Evolutionary conservation across 106 monocot genomes (phyloP), one percentile per base, ranked within the genome.

Genomic region (Apostasia ramifera): DNA sequence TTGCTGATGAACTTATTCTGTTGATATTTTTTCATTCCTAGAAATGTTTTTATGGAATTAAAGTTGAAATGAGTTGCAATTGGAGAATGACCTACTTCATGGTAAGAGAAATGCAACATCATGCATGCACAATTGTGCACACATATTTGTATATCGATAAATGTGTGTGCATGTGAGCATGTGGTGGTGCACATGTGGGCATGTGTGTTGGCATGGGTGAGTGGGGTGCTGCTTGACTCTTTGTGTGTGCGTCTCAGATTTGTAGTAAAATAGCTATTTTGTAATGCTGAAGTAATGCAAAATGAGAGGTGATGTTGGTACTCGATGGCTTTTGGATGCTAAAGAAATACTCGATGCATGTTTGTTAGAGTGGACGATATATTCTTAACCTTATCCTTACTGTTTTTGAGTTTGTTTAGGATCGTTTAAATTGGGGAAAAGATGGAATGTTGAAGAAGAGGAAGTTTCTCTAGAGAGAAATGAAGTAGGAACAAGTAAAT

Each of bases 401-500:
- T 52, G 47, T 53, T 76, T 40, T 81, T 71, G 5, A 39, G 15
- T 40, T 67, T 74, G 45, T 66, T 13, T 70, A 83, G 89, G 61
- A 43, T 40, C 55, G 39, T 59, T 44, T 57, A 82, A 73, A 71
- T 61, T 70, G 69, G 84, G 75, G 11, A 78, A 81, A 15, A 81
- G 80, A 55, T 88, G 88, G 91, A 76, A 76, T 63, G 42, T 55
- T 65, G 85, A 81, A 55, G 80, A 74, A 69, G 90, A 82, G 38
- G 70, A 80, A 12, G 74, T 54, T 3, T 13, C 39, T 50, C 58
- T 51, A 45, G 63, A 51, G 52, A 65, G 78, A 37, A 88, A 86
- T 76, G 86, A 86, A 14, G 44, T 91, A 72, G 61, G 74, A 66
- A 85, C 66, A 48, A 95, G 95, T 74, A 95, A 91, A 88, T 95